Conservation (phyloP, 345 rosid genomes). For the Acer saccharum region DNA sequence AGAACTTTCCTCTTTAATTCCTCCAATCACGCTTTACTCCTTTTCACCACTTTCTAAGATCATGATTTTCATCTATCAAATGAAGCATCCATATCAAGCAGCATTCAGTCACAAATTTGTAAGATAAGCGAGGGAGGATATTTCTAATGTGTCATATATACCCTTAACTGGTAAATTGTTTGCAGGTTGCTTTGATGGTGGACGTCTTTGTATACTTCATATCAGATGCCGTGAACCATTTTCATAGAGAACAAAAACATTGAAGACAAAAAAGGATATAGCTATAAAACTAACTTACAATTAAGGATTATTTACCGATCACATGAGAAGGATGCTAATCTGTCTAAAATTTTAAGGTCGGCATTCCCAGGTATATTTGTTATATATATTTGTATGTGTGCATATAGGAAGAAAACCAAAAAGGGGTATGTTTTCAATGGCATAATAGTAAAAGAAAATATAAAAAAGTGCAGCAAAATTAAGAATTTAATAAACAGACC, state of each 20-base stretch:
- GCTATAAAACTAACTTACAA: neutral
- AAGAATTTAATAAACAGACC: slow-evolving; percentile 20
- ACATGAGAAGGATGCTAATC: too few species aligned
- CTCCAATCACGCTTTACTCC: neutral
- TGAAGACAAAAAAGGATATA: neutral
- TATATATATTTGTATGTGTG: neutral
- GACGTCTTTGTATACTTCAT: neutral
- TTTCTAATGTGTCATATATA: too few species aligned
- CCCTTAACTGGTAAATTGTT: too few species aligned
- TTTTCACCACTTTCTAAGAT: neutral
- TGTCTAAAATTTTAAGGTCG: too few species aligned
- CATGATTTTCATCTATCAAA: neutral
- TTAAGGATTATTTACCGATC: neutral
- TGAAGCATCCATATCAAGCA: too few species aligned
- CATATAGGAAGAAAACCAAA: neutral
- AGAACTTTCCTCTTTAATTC: neutral
- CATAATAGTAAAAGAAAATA: neutral
- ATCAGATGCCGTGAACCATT: neutral
- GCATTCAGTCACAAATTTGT: neutral
- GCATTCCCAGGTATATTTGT: neutral
- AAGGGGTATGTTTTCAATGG: neutral
- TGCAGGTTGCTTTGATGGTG: too few species aligned
- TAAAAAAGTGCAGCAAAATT: neutral
- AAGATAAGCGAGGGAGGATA: neutral
- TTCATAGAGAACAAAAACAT: neutral